Conservation (phyloP, 345 rosid species). For the Boechera divaricarpa region DNA sequence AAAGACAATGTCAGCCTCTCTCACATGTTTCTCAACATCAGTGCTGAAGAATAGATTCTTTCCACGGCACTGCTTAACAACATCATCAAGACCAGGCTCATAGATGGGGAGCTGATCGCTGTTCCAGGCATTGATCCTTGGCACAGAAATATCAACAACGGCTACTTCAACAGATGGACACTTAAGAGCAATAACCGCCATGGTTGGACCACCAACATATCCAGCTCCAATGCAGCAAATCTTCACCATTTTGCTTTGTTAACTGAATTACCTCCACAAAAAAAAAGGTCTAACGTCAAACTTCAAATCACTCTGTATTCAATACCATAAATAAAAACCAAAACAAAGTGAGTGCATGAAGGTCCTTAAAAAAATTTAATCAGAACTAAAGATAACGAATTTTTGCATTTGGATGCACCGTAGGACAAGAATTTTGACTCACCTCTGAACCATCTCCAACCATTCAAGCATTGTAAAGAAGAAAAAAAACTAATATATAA, state of each 20-base stretch:
- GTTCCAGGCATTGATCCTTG: constrained; percentile 86
- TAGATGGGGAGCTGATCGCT: constrained; percentile 89
- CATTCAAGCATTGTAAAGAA: constrained; percentile 1
- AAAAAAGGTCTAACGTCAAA: neutral
- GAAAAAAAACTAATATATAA: neutral
- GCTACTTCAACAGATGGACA: constrained; percentile 88
- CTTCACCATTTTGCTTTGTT: constrained; percentile 79
- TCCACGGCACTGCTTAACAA: constrained; percentile 85
- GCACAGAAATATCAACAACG: constrained; percentile 83
- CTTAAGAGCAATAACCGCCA: constrained; percentile 94
- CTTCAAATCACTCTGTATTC: constrained; percentile 13
- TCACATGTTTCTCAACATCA: constrained; percentile 83
- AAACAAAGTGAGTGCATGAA: neutral
- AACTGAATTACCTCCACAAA: constrained; percentile 5
- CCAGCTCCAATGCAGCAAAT: constrained; percentile 98
- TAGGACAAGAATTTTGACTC: constrained; percentile 6
- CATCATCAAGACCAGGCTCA: constrained; percentile 88
- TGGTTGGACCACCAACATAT: constrained; percentile 95
- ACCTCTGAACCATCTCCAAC: constrained; percentile 22
- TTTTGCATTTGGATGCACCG: neutral
- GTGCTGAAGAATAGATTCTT: constrained; percentile 92
- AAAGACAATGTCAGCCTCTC: constrained; percentile 85
- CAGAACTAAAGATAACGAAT: neutral
- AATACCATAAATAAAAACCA: constrained; percentile 22
- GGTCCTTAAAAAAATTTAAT: neutral